A percentile compares a stretch with the other conserved stretches of the same genome.
Conservation (phyloP, 495 filamentous ascomycete species). For the Podospora comata region DNA sequence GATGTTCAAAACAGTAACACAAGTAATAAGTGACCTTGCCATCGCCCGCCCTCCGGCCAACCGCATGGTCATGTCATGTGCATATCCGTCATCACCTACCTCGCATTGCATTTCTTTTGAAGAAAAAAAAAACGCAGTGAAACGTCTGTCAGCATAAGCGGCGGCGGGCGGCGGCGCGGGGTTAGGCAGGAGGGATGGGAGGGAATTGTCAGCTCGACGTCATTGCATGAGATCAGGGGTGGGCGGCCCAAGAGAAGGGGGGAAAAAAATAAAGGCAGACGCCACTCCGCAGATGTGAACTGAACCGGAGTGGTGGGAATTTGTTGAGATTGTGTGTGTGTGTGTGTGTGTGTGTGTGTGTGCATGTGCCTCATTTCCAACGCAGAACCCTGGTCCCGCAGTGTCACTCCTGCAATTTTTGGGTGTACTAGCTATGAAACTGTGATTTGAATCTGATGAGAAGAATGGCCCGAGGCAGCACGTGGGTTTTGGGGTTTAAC, state of each 20-base stretch:
- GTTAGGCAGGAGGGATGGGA: too few species aligned
- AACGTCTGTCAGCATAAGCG: too few species aligned
- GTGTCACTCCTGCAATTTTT: neutral
- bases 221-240: too few species aligned
- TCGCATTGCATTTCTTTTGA: too few species aligned
- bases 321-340: neutral
- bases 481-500: neutral
- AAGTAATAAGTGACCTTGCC: too few species aligned
- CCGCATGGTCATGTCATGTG: too few species aligned
- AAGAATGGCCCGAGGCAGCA: neutral
- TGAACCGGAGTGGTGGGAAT: conserved; percentile 7
- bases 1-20: too few species aligned
- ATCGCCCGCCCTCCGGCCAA: too few species aligned
- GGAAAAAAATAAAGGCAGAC: neutral
- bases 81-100: too few species aligned
- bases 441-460: neutral
- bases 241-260: neutral
- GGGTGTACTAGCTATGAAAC: neutral
- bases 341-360: neutral
- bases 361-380: neutral
- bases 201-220: too few species aligned
- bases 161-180: too few species aligned
- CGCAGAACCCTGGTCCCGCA: neutral
- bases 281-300: neutral
- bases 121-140: too few species aligned